phyloP scores from a whole-genome alignment of 2,329 filamentous ascomycete species.

The Ophiostoma perfectum region DNA sequence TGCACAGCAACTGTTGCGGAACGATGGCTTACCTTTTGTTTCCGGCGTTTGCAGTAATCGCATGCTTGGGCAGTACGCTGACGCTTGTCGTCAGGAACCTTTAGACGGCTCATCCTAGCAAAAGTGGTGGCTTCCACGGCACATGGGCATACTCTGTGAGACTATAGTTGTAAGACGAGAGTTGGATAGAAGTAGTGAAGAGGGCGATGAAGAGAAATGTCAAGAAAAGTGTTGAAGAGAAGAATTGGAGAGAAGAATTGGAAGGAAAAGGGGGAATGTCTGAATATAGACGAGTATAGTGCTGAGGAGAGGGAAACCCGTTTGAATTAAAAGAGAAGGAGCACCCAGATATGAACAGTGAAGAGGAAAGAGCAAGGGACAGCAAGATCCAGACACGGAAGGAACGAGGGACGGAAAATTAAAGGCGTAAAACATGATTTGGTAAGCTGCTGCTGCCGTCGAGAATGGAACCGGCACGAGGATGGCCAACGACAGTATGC shows the following conservation, averaged over 20 bases:
- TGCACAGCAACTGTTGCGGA: neutral
- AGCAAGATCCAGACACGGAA: neutral
- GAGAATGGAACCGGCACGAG: neutral
- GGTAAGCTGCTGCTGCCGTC: neutral
- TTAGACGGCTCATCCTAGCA: constrained; percentile 46
- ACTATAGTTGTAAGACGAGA: neutral
- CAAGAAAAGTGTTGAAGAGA: neutral
- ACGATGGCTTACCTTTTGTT: constrained; percentile 56
- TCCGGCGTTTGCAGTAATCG: constrained; percentile 59
- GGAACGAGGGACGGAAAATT: neutral
- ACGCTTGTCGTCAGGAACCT: constrained; percentile 54
- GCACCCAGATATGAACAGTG: neutral
- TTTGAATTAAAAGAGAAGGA: neutral
- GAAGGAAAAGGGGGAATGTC: neutral
- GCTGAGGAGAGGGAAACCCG: neutral
- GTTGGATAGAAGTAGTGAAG: too few relatives aligned
- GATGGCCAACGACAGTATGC: too few relatives aligned
- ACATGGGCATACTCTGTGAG: neutral
- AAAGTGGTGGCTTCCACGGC: neutral
- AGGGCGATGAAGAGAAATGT: neutral
- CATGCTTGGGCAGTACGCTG: constrained; percentile 60
- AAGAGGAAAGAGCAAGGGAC: constrained; percentile 1
- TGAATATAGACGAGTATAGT: neutral
- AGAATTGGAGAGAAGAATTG: neutral
- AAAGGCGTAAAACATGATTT: neutral